These are phyloP conservation scores for Aphanomyces stellatus DNA, from an alignment of 352 stramenopile species.

Conservation along the genomic window DNA sequence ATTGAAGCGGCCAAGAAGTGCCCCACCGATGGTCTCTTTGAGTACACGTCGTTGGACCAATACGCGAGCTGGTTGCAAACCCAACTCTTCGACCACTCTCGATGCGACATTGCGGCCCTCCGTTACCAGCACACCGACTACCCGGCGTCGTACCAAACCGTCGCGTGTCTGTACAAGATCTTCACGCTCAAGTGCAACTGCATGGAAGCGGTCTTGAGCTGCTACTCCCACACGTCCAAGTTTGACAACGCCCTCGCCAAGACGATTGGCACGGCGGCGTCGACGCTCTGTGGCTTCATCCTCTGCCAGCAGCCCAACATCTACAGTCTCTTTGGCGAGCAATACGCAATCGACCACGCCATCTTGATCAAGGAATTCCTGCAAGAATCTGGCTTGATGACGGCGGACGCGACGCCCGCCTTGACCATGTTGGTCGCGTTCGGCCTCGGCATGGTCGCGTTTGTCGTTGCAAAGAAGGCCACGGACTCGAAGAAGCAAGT, in stretches of 20 bases:
- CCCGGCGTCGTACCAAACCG: conserved; percentile 14
- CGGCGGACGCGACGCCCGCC: background rate
- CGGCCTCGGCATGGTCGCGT: conserved; percentile 18
- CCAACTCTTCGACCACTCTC: conserved; percentile 17
- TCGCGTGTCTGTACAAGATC: conserved; percentile 21
- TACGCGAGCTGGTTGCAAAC: conserved; percentile 3
- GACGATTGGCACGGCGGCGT: conserved; percentile 14
- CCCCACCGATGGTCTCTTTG: conserved; percentile 16
- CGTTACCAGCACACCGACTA: conserved; percentile 4
- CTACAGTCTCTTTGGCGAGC: conserved; percentile 16
- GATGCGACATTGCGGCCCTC: conserved; percentile 14
- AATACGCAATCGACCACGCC: conserved; percentile 18
- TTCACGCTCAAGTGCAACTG: conserved; percentile 21
- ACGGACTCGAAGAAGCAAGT: background rate
- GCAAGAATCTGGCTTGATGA: background rate
- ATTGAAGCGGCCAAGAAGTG: conserved; percentile 6
- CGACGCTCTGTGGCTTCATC: conserved; percentile 18
- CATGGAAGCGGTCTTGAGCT: conserved; percentile 17
- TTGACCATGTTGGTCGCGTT: conserved; percentile 14
- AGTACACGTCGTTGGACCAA: conserved; percentile 16
- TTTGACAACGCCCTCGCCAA: conserved; percentile 13
- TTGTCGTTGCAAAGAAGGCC: conserved; percentile 12
- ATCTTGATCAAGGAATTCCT: conserved; percentile 14
- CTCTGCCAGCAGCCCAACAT: conserved; percentile 18
- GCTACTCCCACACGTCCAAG: conserved; percentile 7